These are phyloP conservation scores for Colletotrichum acutatum DNA, from an alignment of 2,329 filamentous ascomycete genomes.

Conservation along the genomic window DNA sequence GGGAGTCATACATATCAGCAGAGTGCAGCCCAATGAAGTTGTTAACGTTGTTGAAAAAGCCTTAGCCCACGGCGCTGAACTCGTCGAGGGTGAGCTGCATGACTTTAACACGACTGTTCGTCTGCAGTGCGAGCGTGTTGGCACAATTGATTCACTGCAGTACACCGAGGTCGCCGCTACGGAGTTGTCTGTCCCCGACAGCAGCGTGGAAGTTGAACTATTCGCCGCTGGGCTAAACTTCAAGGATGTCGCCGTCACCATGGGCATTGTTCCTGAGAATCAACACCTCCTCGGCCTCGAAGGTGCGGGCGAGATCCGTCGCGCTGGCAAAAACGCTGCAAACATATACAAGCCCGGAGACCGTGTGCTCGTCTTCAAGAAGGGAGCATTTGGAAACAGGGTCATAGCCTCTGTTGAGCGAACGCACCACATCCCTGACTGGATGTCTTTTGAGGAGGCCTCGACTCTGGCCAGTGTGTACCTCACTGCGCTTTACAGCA, in stretches of 20 bases:
- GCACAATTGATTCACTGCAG: background rate
- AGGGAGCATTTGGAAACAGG: background rate
- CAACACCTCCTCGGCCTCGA: conserved; percentile 1
- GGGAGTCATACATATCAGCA: conserved; percentile 36
- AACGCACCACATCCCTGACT: background rate
- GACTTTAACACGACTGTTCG: background rate
- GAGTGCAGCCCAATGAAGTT: too few relatives aligned
- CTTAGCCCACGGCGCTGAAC: too few relatives aligned
- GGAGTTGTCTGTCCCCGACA: background rate
- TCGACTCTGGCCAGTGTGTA: background rate
- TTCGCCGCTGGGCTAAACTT: conserved; percentile 1
- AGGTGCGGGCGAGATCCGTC: background rate
- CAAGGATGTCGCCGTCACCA: conserved; percentile 6
- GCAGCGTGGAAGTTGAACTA: background rate
- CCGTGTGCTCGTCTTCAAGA: background rate
- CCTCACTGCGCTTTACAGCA: background rate
- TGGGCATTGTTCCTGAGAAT: conserved; percentile 6
- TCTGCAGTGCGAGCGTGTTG: background rate
- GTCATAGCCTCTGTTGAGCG: background rate
- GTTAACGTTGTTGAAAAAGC: too few relatives aligned
- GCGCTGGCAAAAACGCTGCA: background rate
- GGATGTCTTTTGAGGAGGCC: background rate
- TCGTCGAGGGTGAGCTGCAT: background rate
- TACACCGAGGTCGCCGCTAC: background rate
- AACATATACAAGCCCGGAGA: background rate